These are phyloP conservation scores for Blastomyces percursus DNA, from an alignment of 2,329 filamentous ascomycete genomes.

Conservation along the genomic window DNA sequence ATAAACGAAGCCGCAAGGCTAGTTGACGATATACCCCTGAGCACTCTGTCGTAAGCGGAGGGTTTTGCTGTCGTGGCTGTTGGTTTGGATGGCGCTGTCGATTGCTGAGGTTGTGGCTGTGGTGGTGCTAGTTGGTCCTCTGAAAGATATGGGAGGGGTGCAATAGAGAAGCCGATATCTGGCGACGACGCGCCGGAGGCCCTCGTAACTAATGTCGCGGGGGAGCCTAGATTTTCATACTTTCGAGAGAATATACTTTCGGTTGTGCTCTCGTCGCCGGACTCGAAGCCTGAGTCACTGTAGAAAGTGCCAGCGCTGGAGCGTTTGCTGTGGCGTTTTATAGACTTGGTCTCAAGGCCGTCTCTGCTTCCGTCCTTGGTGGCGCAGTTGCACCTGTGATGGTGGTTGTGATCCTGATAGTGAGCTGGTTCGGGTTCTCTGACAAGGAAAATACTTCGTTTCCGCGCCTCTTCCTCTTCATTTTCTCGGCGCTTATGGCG, in stretches of 20 bases:
- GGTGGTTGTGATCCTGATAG: background rate
- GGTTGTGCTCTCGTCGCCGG: conserved; percentile 43
- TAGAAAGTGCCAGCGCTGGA: conserved; percentile 32
- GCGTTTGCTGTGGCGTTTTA: conserved; percentile 14
- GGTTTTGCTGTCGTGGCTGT: conserved; percentile 13
- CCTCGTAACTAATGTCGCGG: conserved; percentile 25
- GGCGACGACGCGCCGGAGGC: conserved; percentile 28
- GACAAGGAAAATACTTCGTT: conserved; percentile 24
- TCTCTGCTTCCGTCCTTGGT: background rate
- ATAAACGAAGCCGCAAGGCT: conserved; percentile 24
- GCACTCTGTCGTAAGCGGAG: conserved; percentile 35
- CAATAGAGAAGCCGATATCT: conserved; percentile 21
- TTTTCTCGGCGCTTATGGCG: conserved; percentile 29
- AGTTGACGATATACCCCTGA: conserved; percentile 31
- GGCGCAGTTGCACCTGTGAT: background rate
- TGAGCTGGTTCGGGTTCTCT: conserved; percentile 18
- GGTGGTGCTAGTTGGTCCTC: conserved; percentile 1
- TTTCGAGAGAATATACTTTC: conserved; percentile 39
- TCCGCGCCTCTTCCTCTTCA: conserved; percentile 33
- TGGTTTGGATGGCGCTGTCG: conserved; percentile 12
- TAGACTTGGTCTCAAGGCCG: conserved; percentile 1
- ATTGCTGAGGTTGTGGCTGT: conserved; percentile 22
- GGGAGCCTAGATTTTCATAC: conserved; percentile 24
- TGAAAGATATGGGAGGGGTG: conserved; percentile 12
- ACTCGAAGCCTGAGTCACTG: conserved; percentile 50